Base-by-base conservation (phyloP, 768 basidiomycete species). In the Dioszegia crocea region DNA sequence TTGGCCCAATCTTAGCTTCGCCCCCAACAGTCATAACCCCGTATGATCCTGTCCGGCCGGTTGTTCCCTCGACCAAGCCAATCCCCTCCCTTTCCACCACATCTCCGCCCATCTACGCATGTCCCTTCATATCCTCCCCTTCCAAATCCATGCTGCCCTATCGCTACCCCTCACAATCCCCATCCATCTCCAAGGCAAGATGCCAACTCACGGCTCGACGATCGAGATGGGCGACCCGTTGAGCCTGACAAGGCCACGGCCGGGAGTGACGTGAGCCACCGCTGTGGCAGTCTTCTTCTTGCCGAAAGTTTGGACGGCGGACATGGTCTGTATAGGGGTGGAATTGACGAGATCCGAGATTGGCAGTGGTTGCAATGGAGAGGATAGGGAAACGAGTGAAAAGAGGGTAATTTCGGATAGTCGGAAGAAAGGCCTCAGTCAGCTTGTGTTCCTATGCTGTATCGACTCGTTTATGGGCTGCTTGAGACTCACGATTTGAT, bases 221-320 rank as follows among this genome's bases (percentile, higher is more conserved):
- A 98, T 91, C 79, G 87, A 84, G 81, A 99, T 90, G 76, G 96
- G 96, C 53, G 89, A 88, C 64, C 94, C 93, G 75, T 99, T 97
- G 78, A 99, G 85, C 75, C 91, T 89, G 78, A 99, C 89, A 71
- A 94, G 84, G 52, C 96, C 96, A 78, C 89, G 89, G 65, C 94
- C 94, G 80, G 93, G 91, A 79, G 87, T 89, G 72, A 92, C 91
- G 80, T 94, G 88, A 60, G 94, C 94, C 77, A 98, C 94, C 60
- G 94, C 94, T 59, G 93, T 97, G 63, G 94, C 93, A 76, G 94
- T 97, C 94, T 97, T 97, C 87, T 98, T 98, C 90, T 98, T 98
- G 80, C 94, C 94, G 81, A 98, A 98, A 64, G 91, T 94, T 79
- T 97, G 94, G 70, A 98, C 94, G 82, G 93, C 91, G 59, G 78